Evolutionary conservation across 2,329 filamentous ascomycete genomes (phyloP), one percentile per base, ranked within the genome.

Genomic region (Calonectria pteridis): DNA sequence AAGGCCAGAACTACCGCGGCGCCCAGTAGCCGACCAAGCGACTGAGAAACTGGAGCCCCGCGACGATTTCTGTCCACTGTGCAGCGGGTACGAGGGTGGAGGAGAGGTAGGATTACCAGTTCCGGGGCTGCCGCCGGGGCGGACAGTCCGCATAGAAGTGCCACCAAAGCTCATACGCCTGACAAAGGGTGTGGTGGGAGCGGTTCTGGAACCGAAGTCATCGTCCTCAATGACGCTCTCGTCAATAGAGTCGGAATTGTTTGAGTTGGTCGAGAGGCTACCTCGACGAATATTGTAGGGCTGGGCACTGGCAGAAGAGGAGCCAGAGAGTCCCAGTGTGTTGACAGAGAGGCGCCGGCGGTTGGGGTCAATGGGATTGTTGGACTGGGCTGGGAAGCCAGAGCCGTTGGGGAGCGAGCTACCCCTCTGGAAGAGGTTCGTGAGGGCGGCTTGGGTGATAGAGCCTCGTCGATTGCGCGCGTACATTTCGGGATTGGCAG

Each of bases 131-230:
- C 87, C 88, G 80, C 88, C 88, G 43, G 86, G 85, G 68, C 87
- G 85, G 75, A 83, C 86, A 75, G 87, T 87, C 78, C 92, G 93
- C 79, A 94, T 91, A 84, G 92, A 93, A 83, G 95, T 92, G 74
- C 94, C 93, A 74, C 96, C 96, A 81, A 98, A 97, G 85, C 96
- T 98, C 88, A 98, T 93, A 73, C 96, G 94, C 78, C 96, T 93
- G 73, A 91, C 91, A 82, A 96, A 96, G 40, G 95, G 94, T 16
- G 94, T 94, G 67, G 88, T 90, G 40, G 94, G 93, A 20, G 90
- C 89, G 78, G 90, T 91, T 81, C 88, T 90, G 49, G 87, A 84
- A 66, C 85, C 83, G n/a, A 87, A 84, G 28, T 92, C 91, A 51
- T 92, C 91, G 73, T 96, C 94, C 75, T 95, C 93, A 74, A 94